A percentile compares a stretch with the other conserved stretches of the same genome.
Conservation (phyloP, 2,329 filamentous ascomycete species). For the Aspergillus carbonarius region DNA sequence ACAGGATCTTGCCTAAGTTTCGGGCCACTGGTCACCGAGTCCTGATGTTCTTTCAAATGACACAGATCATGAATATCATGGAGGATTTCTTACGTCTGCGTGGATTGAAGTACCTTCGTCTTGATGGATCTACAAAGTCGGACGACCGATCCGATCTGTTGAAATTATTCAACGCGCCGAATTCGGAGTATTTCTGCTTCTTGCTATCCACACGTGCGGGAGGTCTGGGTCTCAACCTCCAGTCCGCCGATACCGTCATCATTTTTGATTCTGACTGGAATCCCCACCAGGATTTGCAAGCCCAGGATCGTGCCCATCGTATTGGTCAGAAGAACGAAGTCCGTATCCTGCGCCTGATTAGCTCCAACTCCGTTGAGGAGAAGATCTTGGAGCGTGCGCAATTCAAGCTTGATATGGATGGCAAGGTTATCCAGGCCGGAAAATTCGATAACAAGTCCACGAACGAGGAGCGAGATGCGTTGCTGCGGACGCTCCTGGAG, state of each 20-base stretch:
- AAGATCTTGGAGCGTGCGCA: constrained; percentile 96
- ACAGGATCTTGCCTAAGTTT: constrained; percentile 92
- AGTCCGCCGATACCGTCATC: constrained; percentile 97
- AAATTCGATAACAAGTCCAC: constrained; percentile 99
- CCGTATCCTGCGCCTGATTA: constrained; percentile 91
- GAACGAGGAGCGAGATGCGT: constrained; percentile 95
- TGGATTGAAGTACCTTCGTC: constrained; percentile 79
- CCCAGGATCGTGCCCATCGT: constrained; percentile 99
- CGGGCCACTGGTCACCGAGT: constrained; percentile 87
- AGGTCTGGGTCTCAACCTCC: constrained; percentile 94
- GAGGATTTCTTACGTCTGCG: constrained; percentile 91
- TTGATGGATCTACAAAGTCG: constrained; percentile 96
- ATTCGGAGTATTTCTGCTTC: constrained; percentile 96
- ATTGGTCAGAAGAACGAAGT: constrained; percentile 99
- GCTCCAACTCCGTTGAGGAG: constrained; percentile 94
- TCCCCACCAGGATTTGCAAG: constrained; percentile 97
- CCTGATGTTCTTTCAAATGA: constrained; percentile 99
- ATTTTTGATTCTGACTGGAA: constrained; percentile 99
- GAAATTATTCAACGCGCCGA: constrained; percentile 81
- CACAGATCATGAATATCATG: constrained; percentile 99
- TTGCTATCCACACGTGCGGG: constrained; percentile 96
- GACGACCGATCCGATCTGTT: constrained; percentile 93
- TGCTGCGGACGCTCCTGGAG: constrained; percentile 90
- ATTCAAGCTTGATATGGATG: constrained; percentile 98
- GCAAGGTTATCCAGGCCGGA: constrained; percentile 98